A percentile compares a stretch with the other conserved stretches of the same genome.
Conservation (phyloP, 495 filamentous ascomycete genomes). For the Penicillium psychrofluorescens region DNA sequence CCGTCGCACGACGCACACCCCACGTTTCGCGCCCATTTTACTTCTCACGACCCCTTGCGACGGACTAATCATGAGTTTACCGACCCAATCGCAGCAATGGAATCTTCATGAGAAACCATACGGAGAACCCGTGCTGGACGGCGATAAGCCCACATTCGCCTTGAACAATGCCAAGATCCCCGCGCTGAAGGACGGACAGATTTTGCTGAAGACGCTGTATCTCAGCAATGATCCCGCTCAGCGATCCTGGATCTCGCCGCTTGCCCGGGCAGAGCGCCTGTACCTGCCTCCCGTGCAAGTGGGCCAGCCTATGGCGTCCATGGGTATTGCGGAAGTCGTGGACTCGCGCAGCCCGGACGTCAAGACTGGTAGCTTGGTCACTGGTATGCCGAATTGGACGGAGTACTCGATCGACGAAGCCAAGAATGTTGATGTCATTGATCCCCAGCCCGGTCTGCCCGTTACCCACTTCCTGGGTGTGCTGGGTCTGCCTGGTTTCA, state of each 20-base stretch:
- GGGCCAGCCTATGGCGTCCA: conserved; percentile 53
- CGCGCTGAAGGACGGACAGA: conserved; percentile 18
- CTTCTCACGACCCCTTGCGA: too few species aligned
- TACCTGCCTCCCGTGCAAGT: conserved; percentile 53
- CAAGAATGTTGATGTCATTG: conserved; percentile 16
- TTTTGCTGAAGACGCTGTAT: conserved; percentile 54
- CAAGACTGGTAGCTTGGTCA: conserved; percentile 31
- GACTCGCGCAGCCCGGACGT: conserved; percentile 22
- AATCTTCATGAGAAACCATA: background rate
- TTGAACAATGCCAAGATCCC: background rate
- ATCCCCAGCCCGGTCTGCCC: conserved; percentile 24
- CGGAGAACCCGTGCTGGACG: background rate
- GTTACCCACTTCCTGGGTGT: conserved; percentile 43
- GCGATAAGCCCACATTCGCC: background rate
- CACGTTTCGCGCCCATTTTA: too few species aligned
- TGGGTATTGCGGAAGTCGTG: conserved; percentile 39
- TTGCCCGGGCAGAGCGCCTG: conserved; percentile 32
- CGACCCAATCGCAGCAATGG: background rate
- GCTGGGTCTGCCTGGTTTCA: conserved; percentile 42
- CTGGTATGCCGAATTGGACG: conserved; percentile 37
- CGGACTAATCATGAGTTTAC: background rate
- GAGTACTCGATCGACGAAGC: conserved; percentile 42
- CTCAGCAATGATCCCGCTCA: conserved; percentile 66
- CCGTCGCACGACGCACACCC: too few species aligned
- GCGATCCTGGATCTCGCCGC: conserved; percentile 55